Conservation (phyloP, 495 filamentous ascomycete genomes). For the Usnea hakonensis region DNA sequence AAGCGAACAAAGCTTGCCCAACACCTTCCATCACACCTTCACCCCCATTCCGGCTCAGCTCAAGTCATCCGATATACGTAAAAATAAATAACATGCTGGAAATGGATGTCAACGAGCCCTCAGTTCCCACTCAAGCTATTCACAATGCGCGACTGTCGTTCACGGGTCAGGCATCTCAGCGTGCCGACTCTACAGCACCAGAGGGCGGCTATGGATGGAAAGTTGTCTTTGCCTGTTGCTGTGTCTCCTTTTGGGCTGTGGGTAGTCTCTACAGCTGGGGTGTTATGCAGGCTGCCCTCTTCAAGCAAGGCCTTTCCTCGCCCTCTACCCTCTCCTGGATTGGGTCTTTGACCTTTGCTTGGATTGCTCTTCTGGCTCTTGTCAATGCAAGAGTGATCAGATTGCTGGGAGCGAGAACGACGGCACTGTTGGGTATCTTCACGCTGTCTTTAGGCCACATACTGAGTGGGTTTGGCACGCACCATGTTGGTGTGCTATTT, state of each 20-base stretch:
- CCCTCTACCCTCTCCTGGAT: constrained; percentile 48
- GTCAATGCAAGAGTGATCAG: constrained; percentile 44
- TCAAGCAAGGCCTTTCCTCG: constrained; percentile 32
- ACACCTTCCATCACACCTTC: background rate
- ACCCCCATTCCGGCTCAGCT: background rate
- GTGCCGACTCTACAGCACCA: constrained; percentile 22
- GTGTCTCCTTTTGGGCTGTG: constrained; percentile 48
- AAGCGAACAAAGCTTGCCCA: background rate
- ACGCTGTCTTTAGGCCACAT: constrained; percentile 43
- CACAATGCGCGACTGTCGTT: background rate
- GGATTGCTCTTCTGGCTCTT: constrained; percentile 42
- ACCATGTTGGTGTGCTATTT: constrained; percentile 46
- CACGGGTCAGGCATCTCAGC: background rate
- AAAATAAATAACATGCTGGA: background rate
- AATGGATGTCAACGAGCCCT: background rate
- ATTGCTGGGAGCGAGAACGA: constrained; percentile 38
- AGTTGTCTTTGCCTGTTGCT: constrained; percentile 43
- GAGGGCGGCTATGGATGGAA: constrained; percentile 56
- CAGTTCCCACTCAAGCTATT: background rate
- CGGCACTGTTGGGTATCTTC: constrained; percentile 39
- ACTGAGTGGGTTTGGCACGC: constrained; percentile 41
- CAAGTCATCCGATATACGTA: background rate
- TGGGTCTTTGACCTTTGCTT: constrained; percentile 43
- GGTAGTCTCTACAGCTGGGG: constrained; percentile 51
- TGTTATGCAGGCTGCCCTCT: constrained; percentile 47